Base-by-base conservation (phyloP, 2,329 filamentous ascomycete genomes). In the Elsinoe arachidis region DNA sequence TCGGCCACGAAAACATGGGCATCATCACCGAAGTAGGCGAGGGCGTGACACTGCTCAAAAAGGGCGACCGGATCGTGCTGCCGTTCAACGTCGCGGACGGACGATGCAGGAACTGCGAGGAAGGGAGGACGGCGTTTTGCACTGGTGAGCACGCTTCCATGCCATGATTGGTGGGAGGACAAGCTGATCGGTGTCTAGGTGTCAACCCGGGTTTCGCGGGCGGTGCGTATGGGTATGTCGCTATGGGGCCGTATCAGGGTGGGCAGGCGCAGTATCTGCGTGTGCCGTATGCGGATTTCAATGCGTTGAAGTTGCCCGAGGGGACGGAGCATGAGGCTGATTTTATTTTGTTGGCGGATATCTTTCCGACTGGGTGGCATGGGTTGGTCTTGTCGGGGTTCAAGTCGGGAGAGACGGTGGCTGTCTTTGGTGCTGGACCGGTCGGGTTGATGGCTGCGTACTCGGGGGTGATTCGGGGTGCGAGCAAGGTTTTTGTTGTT, bases 381-480 rank as follows among this genome's bases (percentile, higher is more conserved):
- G 80, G 79, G 1, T 67, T 84, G 19, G 73, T 76, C 2, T 73
- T 83, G 1, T 78, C 80, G 3, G 82, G 82, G 0, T 85, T 85
- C 69, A 69, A 78, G 62, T 70, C 80, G 1, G 82, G 82, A 1
- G 83, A 86, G 62, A 77, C 74, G n/a, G 77, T 86, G 1, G 83
- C 82, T 1, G 77, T 86, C 1, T 86, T 85, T 59, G 84, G 83
- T 0, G 81, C 80, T 2, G 82, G 83, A 0, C 83, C 83, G 0
- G 82, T 86, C 1, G 83, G 84, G 1, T 68, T 86, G 3, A 84
- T 86, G 78, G 81, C 83, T 2, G 83, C 83, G 3, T 86, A 86
- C 67, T 83, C 78, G 0, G 84, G 79, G 0, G 68, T 79, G 0
- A 68, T 86, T 2, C 76, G 83, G 0, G 84, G 83, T 2, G 84